Percentiles rank a stretch among this genome's conserved stretches.
Evolutionary conservation across 2,329 filamentous ascomycete species (phyloP).

Genomic region (Neurospora sp.): DNA sequence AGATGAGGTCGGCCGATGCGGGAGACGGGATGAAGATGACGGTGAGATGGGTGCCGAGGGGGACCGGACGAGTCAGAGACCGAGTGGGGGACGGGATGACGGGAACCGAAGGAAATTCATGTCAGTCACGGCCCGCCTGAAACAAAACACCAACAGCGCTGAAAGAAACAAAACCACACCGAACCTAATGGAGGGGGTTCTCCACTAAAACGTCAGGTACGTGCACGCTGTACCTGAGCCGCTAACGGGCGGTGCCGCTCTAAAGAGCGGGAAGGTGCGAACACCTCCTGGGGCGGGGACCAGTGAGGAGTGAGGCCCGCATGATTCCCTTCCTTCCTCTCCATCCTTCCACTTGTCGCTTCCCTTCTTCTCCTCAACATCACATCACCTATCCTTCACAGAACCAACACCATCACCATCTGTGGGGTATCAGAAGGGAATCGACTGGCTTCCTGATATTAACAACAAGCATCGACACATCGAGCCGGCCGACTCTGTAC

Average conservation of each 20-base stretch:
- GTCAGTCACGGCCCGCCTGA: background rate
- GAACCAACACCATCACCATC: background rate
- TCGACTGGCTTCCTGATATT: background rate
- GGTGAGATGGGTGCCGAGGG: background rate
- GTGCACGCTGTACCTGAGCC: background rate
- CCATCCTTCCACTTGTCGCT: background rate
- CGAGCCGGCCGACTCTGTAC: background rate
- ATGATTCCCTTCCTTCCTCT: background rate
- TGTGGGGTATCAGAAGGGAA: background rate
- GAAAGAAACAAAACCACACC: background rate
- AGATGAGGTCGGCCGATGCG: background rate
- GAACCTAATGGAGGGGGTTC: background rate
- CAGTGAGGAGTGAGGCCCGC: background rate
- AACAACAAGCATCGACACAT: background rate
- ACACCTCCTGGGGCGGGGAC: background rate
- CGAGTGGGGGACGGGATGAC: background rate
- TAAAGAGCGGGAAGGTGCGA: background rate
- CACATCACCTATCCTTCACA: background rate
- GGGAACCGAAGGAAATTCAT: background rate
- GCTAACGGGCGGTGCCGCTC: background rate
- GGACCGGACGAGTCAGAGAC: background rate
- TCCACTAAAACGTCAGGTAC: background rate
- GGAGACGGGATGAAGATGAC: background rate
- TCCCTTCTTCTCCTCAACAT: background rate
- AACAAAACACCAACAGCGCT: background rate